These are phyloP conservation scores for Stramenopiles sp. DNA, from an alignment of 352 stramenopile species.

Conservation along the genomic window DNA sequence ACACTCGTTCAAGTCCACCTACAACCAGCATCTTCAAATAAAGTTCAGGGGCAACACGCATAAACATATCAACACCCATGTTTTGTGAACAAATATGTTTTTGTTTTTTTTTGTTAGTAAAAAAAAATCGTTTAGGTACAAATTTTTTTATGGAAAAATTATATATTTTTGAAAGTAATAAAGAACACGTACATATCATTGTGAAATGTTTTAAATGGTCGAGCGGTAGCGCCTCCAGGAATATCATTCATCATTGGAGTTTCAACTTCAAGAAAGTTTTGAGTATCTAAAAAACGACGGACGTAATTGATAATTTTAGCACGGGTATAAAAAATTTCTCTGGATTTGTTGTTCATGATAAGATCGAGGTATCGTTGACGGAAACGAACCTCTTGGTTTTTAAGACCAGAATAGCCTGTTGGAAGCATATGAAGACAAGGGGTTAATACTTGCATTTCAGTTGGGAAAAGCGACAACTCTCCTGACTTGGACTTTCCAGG, in stretches of 20 bases:
- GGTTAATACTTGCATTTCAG: constrained; percentile 44
- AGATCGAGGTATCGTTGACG: constrained; percentile 2
- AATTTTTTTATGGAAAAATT: too few species aligned
- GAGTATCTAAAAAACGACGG: constrained; percentile 51
- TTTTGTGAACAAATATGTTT: too few species aligned
- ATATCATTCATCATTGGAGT: constrained; percentile 82
- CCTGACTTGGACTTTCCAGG: constrained; percentile 85
- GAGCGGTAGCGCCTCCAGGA: constrained; percentile 65
- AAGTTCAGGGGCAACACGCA: constrained; percentile 84
- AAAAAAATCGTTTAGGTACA: too few species aligned
- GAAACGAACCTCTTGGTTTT: background rate
- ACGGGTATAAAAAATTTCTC: constrained; percentile 10
- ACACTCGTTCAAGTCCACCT: constrained; percentile 82
- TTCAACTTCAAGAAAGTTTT: constrained; percentile 85
- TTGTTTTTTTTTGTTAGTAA: too few species aligned
- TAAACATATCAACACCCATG: constrained; percentile 15
- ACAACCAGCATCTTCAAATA: constrained; percentile 84
- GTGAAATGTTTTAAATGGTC: constrained; percentile 87
- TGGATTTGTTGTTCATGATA: background rate
- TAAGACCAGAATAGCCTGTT: background rate
- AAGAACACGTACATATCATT: constrained; percentile 75
- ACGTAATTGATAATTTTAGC: constrained; percentile 17
- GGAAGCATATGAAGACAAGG: constrained; percentile 18
- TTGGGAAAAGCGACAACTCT: constrained; percentile 81
- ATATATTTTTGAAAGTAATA: too few species aligned